Conservation (phyloP, 176 grass and related monocot genomes). For the Oryza coarctata region DNA sequence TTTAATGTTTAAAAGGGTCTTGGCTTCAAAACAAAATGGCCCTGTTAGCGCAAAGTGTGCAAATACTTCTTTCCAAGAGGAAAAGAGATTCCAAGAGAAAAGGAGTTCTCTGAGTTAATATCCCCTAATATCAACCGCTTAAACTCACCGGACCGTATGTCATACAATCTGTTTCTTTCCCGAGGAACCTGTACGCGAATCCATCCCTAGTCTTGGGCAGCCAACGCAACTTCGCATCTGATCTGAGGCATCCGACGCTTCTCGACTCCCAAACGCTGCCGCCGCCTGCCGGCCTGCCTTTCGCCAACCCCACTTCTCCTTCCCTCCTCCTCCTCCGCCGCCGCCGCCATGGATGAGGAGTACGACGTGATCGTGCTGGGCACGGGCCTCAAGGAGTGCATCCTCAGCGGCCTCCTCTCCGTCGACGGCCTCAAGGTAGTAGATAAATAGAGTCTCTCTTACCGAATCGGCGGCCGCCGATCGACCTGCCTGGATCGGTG, state of each 20-base stretch:
- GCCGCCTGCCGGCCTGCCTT: slow-evolving; percentile 29
- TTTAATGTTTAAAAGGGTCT: too few species aligned
- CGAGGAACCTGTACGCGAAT: slow-evolving; percentile 10
- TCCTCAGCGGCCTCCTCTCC: slow-evolving; percentile 98
- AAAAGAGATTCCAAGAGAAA: too few species aligned
- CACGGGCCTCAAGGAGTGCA: slow-evolving; percentile 98
- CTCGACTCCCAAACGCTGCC: slow-evolving; percentile 6
- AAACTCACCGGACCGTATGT: too few species aligned
- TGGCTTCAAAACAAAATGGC: too few species aligned
- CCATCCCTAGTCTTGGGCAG: not conserved
- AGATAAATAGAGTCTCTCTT: not conserved
- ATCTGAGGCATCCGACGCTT: not conserved
- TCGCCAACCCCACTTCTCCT: slow-evolving; percentile 41
- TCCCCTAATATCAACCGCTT: too few species aligned
- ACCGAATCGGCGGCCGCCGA: not conserved
- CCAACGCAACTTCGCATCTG: slow-evolving; percentile 7
- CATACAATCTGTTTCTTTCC: too few species aligned
- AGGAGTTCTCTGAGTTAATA: too few species aligned
- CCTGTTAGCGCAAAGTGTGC: too few species aligned
- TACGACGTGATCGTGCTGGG: slow-evolving; percentile 99
- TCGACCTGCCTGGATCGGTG: not conserved
- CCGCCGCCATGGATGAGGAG: slow-evolving; percentile 87
- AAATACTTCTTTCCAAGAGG: too few species aligned
- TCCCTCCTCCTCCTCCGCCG: not conserved
- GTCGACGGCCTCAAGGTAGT: slow-evolving; percentile 90